phyloP scores from a whole-genome alignment of 208 protist species.

The Trypanosoma conorhini region DNA sequence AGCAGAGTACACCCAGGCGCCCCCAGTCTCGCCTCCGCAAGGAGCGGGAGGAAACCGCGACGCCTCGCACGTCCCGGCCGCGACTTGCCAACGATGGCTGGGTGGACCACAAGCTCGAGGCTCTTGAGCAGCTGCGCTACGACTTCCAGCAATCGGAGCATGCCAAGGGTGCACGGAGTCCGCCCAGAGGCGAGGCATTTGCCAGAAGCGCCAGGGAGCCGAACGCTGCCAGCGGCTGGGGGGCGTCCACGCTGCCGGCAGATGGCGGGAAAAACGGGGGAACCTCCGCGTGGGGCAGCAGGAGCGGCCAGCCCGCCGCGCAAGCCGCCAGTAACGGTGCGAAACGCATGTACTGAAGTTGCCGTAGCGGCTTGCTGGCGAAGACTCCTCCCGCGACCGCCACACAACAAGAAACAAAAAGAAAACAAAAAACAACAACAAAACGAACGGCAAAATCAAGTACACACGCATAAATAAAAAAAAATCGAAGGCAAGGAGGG shows the following conservation, averaged over 20 bases:
- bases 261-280: neutral
- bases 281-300: neutral
- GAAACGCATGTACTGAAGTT: neutral
- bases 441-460: neutral
- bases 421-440: neutral
- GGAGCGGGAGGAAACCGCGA: conserved; percentile 11
- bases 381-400: neutral
- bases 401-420: neutral
- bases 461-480: neutral
- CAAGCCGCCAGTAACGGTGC: neutral
- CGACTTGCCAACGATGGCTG: conserved; percentile 27
- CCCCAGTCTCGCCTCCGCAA: neutral
- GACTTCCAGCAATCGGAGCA: conserved; percentile 32
- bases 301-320: neutral
- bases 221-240: neutral
- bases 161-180: conserved; percentile 23
- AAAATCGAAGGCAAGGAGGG: neutral
- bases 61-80: conserved; percentile 9
- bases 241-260: neutral
- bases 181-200: conserved; percentile 11
- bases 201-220: neutral
- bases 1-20: neutral
- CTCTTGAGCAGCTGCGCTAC: conserved; percentile 35
- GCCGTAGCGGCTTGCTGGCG: neutral
- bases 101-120: conserved; percentile 24